A percentile compares a stretch with the other conserved stretches of the same genome.
Evolutionary conservation across 1,139 yeast genomes (phyloP).

Genomic region (Debaryomyces robertsiae): DNA sequence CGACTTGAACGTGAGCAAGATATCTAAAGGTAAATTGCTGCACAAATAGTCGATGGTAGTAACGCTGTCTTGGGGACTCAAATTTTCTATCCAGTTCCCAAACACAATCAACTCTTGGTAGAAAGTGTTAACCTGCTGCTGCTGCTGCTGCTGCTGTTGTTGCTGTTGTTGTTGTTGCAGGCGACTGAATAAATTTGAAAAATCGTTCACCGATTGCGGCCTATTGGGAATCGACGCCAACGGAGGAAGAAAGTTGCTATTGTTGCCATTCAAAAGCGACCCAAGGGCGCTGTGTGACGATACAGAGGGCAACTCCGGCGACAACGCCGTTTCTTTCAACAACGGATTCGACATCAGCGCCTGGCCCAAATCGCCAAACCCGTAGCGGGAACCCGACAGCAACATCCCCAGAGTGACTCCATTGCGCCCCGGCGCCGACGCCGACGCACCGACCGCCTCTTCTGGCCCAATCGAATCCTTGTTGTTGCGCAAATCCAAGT

Average conservation of each 20-base stretch:
- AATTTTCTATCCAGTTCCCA: constrained; percentile 60
- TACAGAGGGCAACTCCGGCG: constrained; percentile 15
- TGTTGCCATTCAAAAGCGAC: constrained; percentile 15
- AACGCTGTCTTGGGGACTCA: constrained; percentile 58
- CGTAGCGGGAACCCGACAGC: constrained; percentile 27
- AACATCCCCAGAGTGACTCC: constrained; percentile 22
- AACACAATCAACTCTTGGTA: constrained; percentile 52
- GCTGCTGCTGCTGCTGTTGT: constrained; percentile 19
- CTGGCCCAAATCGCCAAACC: constrained; percentile 16
- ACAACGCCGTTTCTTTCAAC: constrained; percentile 25
- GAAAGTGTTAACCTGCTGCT: constrained; percentile 26
- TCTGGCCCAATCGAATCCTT: no score
- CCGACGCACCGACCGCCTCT: no score
- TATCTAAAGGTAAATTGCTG: constrained; percentile 52
- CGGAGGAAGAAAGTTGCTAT: constrained; percentile 21
- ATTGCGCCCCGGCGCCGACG: constrained; percentile 11
- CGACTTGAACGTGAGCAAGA: constrained; percentile 46
- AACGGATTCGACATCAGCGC: constrained; percentile 17
- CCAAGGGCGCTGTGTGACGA: constrained; percentile 8
- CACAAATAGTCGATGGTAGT: constrained; percentile 62
- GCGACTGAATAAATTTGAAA: constrained; percentile 31
- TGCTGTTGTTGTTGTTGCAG: constrained; percentile 24
- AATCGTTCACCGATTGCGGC: constrained; percentile 50
- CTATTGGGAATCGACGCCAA: constrained; percentile 39
- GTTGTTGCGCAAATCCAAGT: constrained; percentile 41